These are phyloP conservation scores for Paramecium bursaria DNA, from an alignment of 73 alveolate genomes.

Conservation along the genomic window DNA sequence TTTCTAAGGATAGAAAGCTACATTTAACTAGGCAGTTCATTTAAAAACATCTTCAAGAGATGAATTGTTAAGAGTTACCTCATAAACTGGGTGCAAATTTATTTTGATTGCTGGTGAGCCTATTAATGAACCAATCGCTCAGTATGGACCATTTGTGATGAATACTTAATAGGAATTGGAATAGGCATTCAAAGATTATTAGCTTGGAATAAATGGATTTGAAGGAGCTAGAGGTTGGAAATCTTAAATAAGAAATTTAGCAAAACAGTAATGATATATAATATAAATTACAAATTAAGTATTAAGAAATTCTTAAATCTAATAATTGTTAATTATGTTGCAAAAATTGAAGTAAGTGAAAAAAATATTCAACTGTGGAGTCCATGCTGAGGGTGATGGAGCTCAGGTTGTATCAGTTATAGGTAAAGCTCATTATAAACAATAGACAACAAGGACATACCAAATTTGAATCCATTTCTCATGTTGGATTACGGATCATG, in stretches of 20 bases:
- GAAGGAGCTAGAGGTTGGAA: slow-evolving; percentile 85
- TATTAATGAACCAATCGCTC: slow-evolving; percentile 77
- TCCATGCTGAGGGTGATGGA: too few species aligned
- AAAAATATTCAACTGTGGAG: too few species aligned
- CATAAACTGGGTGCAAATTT: slow-evolving; percentile 61
- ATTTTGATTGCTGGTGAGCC: slow-evolving; percentile 87
- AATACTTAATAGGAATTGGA: slow-evolving; percentile 74
- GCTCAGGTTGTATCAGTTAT: too few species aligned
- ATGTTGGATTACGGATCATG: slow-evolving; percentile 84
- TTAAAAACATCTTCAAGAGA: slow-evolving; percentile 55
- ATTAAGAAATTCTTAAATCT: too few species aligned
- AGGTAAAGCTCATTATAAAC: too few species aligned
- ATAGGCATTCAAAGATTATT: slow-evolving; percentile 79
- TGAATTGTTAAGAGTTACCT: slow-evolving; percentile 8
- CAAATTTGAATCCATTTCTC: slow-evolving; percentile 83
- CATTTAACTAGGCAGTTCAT: slow-evolving; percentile 44
- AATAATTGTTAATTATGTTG: too few species aligned
- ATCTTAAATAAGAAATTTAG: slow-evolving; percentile 73
- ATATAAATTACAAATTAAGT: too few species aligned
- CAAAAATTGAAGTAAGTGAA: too few species aligned
- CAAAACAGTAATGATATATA: too few species aligned
- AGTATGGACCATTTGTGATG: slow-evolving; percentile 88
- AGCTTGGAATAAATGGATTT: slow-evolving; percentile 81
- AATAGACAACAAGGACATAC: too few species aligned
- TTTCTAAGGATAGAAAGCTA: slow-evolving; percentile 48